Conservation (phyloP, 2,329 filamentous ascomycete genomes). For the Ophiostoma tasmaniense region DNA sequence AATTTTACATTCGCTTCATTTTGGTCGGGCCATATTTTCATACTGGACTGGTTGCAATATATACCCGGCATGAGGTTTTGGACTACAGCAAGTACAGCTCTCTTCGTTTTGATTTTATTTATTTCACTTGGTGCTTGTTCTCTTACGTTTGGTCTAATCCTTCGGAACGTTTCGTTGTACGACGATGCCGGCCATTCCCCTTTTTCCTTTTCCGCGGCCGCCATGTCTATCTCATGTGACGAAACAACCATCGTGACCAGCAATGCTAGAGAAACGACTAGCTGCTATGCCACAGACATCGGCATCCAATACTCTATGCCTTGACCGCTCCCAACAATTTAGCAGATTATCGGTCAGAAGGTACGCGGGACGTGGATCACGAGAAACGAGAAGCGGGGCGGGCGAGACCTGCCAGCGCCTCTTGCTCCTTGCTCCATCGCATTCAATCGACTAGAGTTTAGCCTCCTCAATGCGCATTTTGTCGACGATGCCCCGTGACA, state of each 20-base stretch:
- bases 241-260: background rate
- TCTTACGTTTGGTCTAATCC: background rate
- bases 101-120: background rate
- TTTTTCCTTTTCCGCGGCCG: background rate
- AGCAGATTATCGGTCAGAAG: background rate
- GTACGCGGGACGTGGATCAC: background rate
- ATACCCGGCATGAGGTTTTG: background rate
- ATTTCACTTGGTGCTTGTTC: background rate
- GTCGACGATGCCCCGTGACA: too few relatives aligned
- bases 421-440: background rate
- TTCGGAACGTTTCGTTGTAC: too few relatives aligned
- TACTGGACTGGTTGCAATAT: background rate
- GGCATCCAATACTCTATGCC: background rate
- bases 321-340: background rate
- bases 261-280: background rate
- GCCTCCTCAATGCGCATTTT: too few relatives aligned
- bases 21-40: background rate
- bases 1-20: background rate
- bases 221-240: background rate
- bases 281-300: background rate
- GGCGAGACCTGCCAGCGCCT: background rate
- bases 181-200: background rate
- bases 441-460: background rate
- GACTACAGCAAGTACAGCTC: background rate
- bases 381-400: background rate